Percentiles rank a stretch among this genome's conserved stretches.
Conservation (phyloP, 495 filamentous ascomycete species). For the Tricharina praecox region DNA sequence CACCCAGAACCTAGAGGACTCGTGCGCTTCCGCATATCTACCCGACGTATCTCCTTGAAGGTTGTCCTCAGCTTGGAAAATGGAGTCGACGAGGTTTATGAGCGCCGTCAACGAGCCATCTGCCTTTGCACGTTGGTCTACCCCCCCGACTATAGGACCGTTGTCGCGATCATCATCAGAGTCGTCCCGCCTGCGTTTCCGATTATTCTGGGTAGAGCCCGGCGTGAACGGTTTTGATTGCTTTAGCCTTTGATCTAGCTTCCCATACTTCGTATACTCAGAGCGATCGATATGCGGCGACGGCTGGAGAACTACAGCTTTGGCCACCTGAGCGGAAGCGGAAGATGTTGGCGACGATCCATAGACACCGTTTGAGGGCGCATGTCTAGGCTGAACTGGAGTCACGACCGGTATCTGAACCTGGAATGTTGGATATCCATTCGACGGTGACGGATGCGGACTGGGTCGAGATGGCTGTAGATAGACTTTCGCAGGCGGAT, state of each 20-base stretch:
- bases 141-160: conserved; percentile 33
- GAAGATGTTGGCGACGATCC: conserved; percentile 22
- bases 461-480: background rate
- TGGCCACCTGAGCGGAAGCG: conserved; percentile 44
- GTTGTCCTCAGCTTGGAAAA: conserved; percentile 66
- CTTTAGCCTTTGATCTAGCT: conserved; percentile 25
- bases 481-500: background rate
- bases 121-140: conserved; percentile 65
- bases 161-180: conserved; percentile 29
- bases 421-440: background rate
- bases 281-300: conserved; percentile 19
- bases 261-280: conserved; percentile 27
- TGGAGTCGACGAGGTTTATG: conserved; percentile 47
- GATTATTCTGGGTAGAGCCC: conserved; percentile 15
- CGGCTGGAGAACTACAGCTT: conserved; percentile 41
- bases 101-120: conserved; percentile 53
- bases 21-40: conserved; percentile 16
- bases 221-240: conserved; percentile 13
- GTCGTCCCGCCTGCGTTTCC: conserved; percentile 25
- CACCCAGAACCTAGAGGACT: conserved; percentile 23
- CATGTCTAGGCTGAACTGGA: background rate
- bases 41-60: conserved; percentile 35
- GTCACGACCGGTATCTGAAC: conserved; percentile 1
- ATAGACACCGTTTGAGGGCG: background rate
- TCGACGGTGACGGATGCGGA: background rate